Evolutionary conservation across 2,329 filamentous ascomycete genomes (phyloP).

Genomic region (Penicillium sp.): DNA sequence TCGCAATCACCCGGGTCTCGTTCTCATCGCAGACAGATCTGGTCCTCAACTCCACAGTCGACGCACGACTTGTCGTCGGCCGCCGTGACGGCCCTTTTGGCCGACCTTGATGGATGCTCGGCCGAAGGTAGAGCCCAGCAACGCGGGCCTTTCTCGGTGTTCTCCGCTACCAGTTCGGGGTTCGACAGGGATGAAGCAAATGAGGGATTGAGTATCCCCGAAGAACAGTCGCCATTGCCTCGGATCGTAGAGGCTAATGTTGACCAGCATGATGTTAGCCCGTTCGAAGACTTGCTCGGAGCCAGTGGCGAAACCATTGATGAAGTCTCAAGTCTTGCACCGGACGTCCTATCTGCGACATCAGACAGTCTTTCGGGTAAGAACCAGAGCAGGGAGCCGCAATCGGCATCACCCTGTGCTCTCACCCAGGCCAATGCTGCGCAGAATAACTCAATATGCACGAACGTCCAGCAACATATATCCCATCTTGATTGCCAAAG

Average conservation of each 20-base stretch:
- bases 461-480: not conserved
- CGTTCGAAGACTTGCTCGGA: not conserved
- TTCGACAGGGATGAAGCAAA: not conserved
- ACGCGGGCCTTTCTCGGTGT: conserved; percentile 30
- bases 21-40: conserved; percentile 21
- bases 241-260: not conserved
- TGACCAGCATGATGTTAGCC: not conserved
- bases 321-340: not conserved
- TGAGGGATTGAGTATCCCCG: not conserved
- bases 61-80: conserved; percentile 16
- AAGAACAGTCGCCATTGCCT: not conserved
- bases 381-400: not conserved
- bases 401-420: not conserved
- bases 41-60: conserved; percentile 6
- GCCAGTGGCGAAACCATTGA: not conserved
- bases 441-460: not conserved
- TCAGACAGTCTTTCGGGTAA: not conserved
- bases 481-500: not conserved
- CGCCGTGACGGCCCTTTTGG: conserved; percentile 22
- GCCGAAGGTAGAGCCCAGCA: conserved; percentile 17
- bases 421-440: not conserved
- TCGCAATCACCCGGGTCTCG: conserved; percentile 16
- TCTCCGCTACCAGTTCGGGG: conserved; percentile 13
- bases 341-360: not conserved
- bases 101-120: conserved; percentile 23